Percentiles rank a stretch among this genome's conserved stretches.
These are phyloP conservation scores for Epichloe coenophiala DNA, from an alignment of 2,329 filamentous ascomycete genomes.

Conservation along the genomic window DNA sequence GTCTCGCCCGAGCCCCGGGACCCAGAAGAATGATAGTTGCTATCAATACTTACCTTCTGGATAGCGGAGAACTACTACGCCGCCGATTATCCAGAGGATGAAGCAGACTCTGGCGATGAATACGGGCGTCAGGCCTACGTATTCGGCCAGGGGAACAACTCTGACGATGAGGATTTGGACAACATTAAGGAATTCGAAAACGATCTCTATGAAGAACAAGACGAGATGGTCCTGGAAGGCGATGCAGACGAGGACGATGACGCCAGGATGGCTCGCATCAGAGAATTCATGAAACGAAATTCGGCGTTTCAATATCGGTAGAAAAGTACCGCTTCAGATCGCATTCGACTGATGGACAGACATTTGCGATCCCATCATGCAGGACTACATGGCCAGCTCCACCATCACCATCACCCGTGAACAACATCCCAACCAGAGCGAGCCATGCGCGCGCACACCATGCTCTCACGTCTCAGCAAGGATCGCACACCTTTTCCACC, in stretches of 20 bases:
- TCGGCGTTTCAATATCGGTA: slow-evolving; percentile 9
- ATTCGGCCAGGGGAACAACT: slow-evolving; percentile 39
- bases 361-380: too few species aligned
- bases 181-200: slow-evolving; percentile 41
- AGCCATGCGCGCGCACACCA: background rate
- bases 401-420: too few species aligned
- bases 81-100: slow-evolving; percentile 70
- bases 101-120: slow-evolving; percentile 52
- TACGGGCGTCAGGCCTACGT: slow-evolving; percentile 40
- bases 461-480: background rate
- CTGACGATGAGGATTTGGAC: slow-evolving; percentile 41
- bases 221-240: slow-evolving; percentile 25
- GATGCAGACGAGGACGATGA: slow-evolving; percentile 21
- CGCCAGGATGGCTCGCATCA: slow-evolving; percentile 24
- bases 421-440: background rate
- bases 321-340: background rate
- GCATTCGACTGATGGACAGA: background rate
- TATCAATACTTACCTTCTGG: slow-evolving; percentile 3
- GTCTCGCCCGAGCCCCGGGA: background rate
- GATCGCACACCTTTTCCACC: background rate
- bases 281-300: slow-evolving; percentile 22
- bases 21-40: background rate
- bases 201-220: slow-evolving; percentile 22
- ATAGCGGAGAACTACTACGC: slow-evolving; percentile 65
- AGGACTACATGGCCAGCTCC: too few species aligned